Conservation (phyloP, 805 yeast genomes). For the Spathaspora arborariae region DNA sequence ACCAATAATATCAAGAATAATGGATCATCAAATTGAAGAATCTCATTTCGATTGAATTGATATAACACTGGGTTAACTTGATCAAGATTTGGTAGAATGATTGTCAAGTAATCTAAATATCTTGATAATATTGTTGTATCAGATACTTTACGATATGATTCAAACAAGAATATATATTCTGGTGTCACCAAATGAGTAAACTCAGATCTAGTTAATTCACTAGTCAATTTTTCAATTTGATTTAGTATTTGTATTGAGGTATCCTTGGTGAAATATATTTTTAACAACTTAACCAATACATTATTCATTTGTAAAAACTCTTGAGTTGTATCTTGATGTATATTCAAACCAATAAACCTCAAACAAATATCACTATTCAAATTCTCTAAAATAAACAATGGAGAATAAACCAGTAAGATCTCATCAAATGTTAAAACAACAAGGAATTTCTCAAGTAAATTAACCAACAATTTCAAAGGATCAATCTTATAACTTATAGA, state of each 20-base stretch:
- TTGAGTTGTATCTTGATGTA: constrained; percentile 4
- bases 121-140: constrained; percentile 17
- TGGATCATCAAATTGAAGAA: constrained; percentile 19
- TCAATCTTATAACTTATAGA: constrained; percentile 9
- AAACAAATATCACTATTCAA: constrained; percentile 5
- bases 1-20: constrained; percentile 21
- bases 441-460: constrained; percentile 12
- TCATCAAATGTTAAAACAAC: constrained; percentile 10
- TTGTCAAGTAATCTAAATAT: constrained; percentile 15
- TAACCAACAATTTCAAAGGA: constrained; percentile 10
- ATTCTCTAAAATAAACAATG: constrained; percentile 6
- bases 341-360: constrained; percentile 7
- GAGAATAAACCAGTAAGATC: constrained; percentile 13
- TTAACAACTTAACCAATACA: neutral
- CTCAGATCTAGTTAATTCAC: neutral
- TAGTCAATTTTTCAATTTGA: constrained; percentile 10
- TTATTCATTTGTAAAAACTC: constrained; percentile 6
- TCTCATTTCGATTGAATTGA: constrained; percentile 10
- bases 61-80: constrained; percentile 8
- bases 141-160: constrained; percentile 5
- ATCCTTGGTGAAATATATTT: constrained; percentile 3
- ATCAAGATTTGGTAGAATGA: constrained; percentile 12
- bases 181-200: neutral
- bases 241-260: constrained; percentile 6
- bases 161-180: constrained; percentile 6